Conservation (phyloP, 306 rosid genomes). For the Vigna nakashimae region DNA sequence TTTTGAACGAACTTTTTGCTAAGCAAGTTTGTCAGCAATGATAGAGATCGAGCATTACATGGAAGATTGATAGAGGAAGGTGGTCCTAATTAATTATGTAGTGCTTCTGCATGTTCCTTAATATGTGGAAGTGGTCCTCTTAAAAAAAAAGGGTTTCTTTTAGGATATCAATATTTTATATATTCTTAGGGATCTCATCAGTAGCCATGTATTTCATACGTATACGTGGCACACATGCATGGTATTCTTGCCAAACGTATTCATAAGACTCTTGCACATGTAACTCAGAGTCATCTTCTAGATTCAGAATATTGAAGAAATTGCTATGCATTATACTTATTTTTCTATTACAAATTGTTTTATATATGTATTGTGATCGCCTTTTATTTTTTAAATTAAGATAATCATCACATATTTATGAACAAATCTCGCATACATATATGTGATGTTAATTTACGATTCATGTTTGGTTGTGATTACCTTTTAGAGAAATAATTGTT, state of each 20-base stretch:
- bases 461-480: not conserved
- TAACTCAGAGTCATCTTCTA: slow-evolving; percentile 20
- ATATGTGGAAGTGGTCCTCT: slow-evolving; percentile 71
- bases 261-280: slow-evolving; percentile 17
- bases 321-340: not conserved
- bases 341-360: not conserved
- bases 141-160: not conserved
- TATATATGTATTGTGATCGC: not conserved
- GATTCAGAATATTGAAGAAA: not conserved
- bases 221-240: slow-evolving; percentile 63
- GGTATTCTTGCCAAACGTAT: slow-evolving; percentile 27
- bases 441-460: not conserved
- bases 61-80: slow-evolving; percentile 32
- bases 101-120: slow-evolving; percentile 52
- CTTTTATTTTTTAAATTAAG: not conserved
- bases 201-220: slow-evolving; percentile 30
- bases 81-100: slow-evolving; percentile 46
- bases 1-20: slow-evolving; percentile 15
- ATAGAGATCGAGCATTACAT: slow-evolving; percentile 24
- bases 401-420: not conserved
- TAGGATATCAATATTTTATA: no score
- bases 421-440: not conserved
- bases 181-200: not conserved
- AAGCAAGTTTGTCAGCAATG: slow-evolving; percentile 35
- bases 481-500: not conserved